Evolutionary conservation across 106 monocot genomes (phyloP), one percentile per base, ranked within the genome.

Genomic region (Dendrobium catenatum): DNA sequence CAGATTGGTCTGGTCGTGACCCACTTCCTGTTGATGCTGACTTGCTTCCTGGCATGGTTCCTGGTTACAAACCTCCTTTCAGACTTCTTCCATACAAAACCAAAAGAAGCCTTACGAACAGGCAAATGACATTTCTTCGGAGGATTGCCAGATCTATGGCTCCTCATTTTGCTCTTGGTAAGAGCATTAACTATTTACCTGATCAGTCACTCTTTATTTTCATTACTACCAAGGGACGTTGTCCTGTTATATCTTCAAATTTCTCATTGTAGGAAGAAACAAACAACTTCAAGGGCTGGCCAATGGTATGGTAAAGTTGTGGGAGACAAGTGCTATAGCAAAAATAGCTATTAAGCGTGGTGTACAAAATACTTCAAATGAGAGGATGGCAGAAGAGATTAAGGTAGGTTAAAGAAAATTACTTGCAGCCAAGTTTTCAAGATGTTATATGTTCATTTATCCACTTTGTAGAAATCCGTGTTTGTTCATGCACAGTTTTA

Each of bases 331-430:
- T 82, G 41, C 88, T 77, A 89, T 98, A 82, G 92, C 90, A 55
- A 98, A 98, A 81, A 92, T 98, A 59, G 97, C 97, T 29, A 94
- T 98, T 82, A 98, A 98, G 73, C 92, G 97, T 54, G 97, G 94
- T 51, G 84, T 98, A 44, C 91, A 85, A 26, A 93, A 93, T 85
- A 94, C 97, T 61, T 80, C 49, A 72, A 98, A 98, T 44, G 97
- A 98, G 46, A 89, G 90, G 81, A 98, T 98, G 94, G 90, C 97
- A 24, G 94, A 98, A 86, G 97, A 94, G 89, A 86, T 98, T 70
- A 92, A 89, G 97, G 97, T 98, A 22, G 5, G 24, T 64, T 26
- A 64, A 64, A 64, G 64, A 64, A 64, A n/a, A 22, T 1, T 5
- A 24, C 64, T 64, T 51, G 51, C 51, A 15, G 2, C 51, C 37